Conservation (phyloP, 2,329 filamentous ascomycete genomes). For the Incumbomyces lentus region DNA sequence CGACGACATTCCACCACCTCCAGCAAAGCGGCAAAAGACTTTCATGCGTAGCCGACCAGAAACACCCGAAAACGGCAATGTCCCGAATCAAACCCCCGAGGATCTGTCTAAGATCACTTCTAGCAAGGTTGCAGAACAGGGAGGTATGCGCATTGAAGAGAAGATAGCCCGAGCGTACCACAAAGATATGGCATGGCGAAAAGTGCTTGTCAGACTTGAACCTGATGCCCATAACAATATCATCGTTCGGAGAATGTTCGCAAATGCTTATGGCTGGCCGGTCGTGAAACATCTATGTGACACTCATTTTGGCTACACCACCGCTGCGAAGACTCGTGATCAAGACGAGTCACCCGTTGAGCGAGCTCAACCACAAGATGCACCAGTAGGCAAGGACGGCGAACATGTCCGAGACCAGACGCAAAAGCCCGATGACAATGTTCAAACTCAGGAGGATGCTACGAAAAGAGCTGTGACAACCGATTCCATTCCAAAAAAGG, state of each 20-base stretch:
- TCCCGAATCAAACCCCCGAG: constrained; percentile 13
- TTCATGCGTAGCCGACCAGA: constrained; percentile 20
- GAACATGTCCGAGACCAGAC: constrained; percentile 47
- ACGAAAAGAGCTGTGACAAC: constrained; percentile 30
- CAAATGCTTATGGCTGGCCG: constrained; percentile 95
- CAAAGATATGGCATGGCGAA: constrained; percentile 82
- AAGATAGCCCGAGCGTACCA: constrained; percentile 97
- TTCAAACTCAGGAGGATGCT: neutral
- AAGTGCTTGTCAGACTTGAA: constrained; percentile 88
- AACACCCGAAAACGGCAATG: constrained; percentile 11
- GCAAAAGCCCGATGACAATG: constrained; percentile 18
- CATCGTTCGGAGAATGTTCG: constrained; percentile 89
- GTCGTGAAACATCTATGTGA: constrained; percentile 92
- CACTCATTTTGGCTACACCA: constrained; percentile 78
- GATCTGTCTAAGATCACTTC: constrained; percentile 3
- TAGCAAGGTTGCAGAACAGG: constrained; percentile 33
- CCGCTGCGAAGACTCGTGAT: constrained; percentile 54
- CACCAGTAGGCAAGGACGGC: constrained; percentile 52
- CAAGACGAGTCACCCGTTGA: constrained; percentile 58
- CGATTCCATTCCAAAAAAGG: constrained; percentile 39
- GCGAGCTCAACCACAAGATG: constrained; percentile 51
- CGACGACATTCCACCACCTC: constrained; percentile 77
- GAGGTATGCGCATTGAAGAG: constrained; percentile 78
- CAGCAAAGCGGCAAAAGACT: constrained; percentile 36
- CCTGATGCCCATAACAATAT: constrained; percentile 99